phyloP scores from a whole-genome alignment of 1,139 yeast genomes.

The Geotrichum citri-aurantii region DNA sequence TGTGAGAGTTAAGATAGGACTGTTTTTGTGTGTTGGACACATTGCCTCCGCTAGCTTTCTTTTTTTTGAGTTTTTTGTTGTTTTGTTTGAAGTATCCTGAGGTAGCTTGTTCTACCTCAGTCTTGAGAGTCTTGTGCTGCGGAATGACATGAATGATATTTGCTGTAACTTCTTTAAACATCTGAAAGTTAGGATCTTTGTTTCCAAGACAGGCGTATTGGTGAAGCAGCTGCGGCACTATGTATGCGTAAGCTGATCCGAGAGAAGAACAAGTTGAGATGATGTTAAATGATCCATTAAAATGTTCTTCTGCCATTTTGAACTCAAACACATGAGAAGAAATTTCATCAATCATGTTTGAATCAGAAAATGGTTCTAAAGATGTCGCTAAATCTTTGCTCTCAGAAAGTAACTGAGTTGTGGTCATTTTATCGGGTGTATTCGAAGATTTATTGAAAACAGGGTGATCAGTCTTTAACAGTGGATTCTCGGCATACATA shows the following conservation, averaged over 20 bases:
- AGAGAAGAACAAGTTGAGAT: conserved; percentile 23
- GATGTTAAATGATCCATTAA: conserved; percentile 14
- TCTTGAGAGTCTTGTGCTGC: conserved; percentile 19
- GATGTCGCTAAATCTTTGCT: not conserved
- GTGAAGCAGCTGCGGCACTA: conserved; percentile 22
- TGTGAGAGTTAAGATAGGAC: not conserved
- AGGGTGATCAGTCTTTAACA: not conserved
- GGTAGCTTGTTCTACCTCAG: not conserved
- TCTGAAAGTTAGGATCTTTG: not conserved
- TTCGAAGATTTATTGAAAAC: not conserved
- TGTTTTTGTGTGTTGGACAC: not conserved
- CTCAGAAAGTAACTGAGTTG: not conserved
- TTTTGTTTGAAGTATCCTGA: not conserved
- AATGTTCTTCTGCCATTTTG: not conserved
- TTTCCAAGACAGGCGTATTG: conserved; percentile 7
- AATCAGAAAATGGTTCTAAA: not conserved
- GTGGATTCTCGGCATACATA: not conserved
- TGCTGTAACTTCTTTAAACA: conserved; percentile 14
- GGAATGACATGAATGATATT: conserved; percentile 24
- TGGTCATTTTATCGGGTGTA: not conserved
- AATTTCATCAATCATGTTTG: conserved; percentile 2
- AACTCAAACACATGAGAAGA: not conserved
- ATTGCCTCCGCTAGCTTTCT: not conserved
- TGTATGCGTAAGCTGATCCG: conserved; percentile 20
- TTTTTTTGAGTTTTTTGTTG: not conserved